A percentile compares a stretch with the other conserved stretches of the same genome.
These are phyloP conservation scores for Fusarium sp. DNA, from an alignment of 2,329 filamentous ascomycete genomes.

Conservation along the genomic window DNA sequence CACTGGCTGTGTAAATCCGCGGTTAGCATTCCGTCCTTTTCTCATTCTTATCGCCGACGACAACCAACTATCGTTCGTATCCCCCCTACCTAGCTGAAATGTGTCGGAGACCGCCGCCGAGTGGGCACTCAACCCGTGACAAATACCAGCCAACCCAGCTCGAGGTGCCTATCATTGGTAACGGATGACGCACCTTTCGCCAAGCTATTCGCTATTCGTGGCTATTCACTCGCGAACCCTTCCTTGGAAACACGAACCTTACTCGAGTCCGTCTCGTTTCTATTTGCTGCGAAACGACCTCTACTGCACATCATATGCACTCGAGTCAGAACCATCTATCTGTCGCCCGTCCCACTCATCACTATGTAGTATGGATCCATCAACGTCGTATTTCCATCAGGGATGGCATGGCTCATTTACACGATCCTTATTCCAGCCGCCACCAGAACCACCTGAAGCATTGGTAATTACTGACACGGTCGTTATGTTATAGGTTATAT, in stretches of 20 bases:
- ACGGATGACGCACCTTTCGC: slow-evolving; percentile 13
- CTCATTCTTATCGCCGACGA: background rate
- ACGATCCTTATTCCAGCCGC: background rate
- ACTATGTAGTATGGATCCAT: background rate
- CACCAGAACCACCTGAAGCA: background rate
- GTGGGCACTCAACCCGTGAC: slow-evolving; percentile 7
- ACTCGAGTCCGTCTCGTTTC: slow-evolving; percentile 1
- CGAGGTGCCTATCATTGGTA: background rate
- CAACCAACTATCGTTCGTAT: background rate
- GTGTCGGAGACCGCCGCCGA: slow-evolving; percentile 28
- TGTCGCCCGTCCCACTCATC: slow-evolving; percentile 1
- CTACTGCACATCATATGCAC: background rate
- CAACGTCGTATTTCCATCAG: slow-evolving; percentile 1
- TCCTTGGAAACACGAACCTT: slow-evolving; percentile 8
- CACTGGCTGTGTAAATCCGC: background rate
- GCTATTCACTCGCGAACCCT: slow-evolving; percentile 9
- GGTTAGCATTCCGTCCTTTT: background rate
- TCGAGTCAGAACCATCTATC: slow-evolving; percentile 11
- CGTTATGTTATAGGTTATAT: slow-evolving; percentile 19
- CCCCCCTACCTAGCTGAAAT: slow-evolving; percentile 10
- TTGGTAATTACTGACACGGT: background rate
- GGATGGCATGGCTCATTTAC: background rate
- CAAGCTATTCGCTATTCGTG: slow-evolving; percentile 22
- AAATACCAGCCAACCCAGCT: background rate
- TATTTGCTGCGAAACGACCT: background rate